Evolutionary conservation across 257 asterid genomes (phyloP).

Genomic region (Solanum boliviense): DNA sequence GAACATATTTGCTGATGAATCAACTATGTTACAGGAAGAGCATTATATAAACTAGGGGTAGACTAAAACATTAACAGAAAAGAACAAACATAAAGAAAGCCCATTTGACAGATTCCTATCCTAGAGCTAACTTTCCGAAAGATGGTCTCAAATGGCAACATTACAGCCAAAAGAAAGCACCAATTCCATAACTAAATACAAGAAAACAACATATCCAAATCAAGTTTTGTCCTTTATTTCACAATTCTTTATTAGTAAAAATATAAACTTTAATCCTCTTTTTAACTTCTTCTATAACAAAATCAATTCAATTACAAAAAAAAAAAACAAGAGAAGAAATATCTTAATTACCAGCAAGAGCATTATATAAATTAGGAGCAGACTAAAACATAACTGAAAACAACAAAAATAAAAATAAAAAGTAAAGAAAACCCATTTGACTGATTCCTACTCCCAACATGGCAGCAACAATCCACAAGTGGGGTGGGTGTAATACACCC

Average conservation of each 20-base stretch:
- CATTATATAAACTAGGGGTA: neutral
- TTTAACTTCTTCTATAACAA: neutral
- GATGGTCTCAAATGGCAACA: neutral
- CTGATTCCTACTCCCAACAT: neutral
- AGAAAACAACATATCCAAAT: neutral
- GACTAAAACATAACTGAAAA: neutral
- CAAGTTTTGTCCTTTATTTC: neutral
- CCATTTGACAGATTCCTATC: neutral
- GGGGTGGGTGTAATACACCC: neutral
- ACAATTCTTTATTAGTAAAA: neutral
- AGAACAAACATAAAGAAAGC: neutral
- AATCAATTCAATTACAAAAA: neutral
- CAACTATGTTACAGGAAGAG: neutral
- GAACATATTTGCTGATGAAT: too few relatives aligned
- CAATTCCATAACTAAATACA: neutral
- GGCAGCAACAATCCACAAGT: neutral
- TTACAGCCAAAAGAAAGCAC: neutral
- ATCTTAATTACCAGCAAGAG: neutral
- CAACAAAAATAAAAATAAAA: neutral
- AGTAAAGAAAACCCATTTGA: neutral
- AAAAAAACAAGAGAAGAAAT: neutral
- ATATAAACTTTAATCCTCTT: neutral
- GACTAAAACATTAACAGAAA: neutral
- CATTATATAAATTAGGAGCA: neutral
- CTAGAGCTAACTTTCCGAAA: neutral